Evolutionary conservation across 768 basidiomycete species (phyloP).

Genomic region (Grammothele lineata): DNA sequence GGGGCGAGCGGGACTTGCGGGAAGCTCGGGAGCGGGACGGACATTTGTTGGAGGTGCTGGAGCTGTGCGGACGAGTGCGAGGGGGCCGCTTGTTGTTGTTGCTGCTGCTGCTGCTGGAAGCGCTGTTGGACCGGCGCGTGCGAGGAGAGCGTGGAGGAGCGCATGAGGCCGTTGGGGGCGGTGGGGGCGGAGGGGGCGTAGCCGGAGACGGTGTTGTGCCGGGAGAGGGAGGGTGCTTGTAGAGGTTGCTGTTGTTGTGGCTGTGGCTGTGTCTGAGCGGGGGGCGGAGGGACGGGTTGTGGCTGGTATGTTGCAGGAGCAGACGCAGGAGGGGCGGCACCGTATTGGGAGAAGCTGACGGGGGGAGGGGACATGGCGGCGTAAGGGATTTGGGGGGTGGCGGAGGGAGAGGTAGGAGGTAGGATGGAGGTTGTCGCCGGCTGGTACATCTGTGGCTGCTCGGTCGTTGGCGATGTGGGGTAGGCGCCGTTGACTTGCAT

Average conservation of each 20-base stretch:
- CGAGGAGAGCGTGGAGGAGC: slow-evolving; percentile 29
- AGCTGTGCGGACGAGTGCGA: slow-evolving; percentile 26
- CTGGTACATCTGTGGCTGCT: slow-evolving; percentile 16
- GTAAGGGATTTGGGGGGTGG: not conserved
- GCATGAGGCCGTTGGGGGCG: slow-evolving; percentile 18
- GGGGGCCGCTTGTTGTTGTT: too few relatives aligned
- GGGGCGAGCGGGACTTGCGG: slow-evolving; percentile 58
- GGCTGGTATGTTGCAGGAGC: slow-evolving; percentile 13
- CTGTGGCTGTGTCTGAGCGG: slow-evolving; percentile 21
- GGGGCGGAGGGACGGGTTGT: slow-evolving; percentile 2
- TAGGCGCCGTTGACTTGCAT: slow-evolving; percentile 16
- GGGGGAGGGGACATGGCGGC: slow-evolving; percentile 9
- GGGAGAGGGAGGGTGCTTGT: slow-evolving; percentile 17
- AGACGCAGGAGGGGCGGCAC: slow-evolving; percentile 15
- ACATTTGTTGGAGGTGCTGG: slow-evolving; percentile 23
- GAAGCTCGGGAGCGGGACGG: slow-evolving; percentile 50
- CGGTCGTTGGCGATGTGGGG: slow-evolving; percentile 3
- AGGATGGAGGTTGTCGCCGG: slow-evolving; percentile 7
- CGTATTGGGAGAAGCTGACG: slow-evolving; percentile 13
- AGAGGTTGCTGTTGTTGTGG: slow-evolving; percentile 24
- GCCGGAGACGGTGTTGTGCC: slow-evolving; percentile 24
- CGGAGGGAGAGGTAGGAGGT: too few relatives aligned
- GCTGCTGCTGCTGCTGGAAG: too few relatives aligned
- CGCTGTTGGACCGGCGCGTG: too few relatives aligned
- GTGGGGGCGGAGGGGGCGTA: slow-evolving; percentile 21